A percentile compares a stretch with the other conserved stretches of the same genome.
These are phyloP conservation scores for Diaporthe citriasiana DNA, from an alignment of 2,329 filamentous ascomycete species.

Conservation along the genomic window DNA sequence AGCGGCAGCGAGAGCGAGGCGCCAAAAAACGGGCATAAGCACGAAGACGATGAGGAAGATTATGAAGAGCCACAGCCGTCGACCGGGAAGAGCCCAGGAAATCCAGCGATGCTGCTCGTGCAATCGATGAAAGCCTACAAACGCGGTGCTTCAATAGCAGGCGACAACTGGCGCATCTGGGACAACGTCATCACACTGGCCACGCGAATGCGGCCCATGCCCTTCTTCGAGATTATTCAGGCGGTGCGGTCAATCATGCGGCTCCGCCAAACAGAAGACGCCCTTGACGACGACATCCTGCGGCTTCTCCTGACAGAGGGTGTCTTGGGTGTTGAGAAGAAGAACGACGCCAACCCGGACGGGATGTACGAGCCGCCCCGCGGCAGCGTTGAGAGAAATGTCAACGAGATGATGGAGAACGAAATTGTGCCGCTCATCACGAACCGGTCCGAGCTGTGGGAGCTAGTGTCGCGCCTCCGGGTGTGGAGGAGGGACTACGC, in stretches of 20 bases:
- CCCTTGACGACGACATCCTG: slow-evolving; percentile 82
- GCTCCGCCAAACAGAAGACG: slow-evolving; percentile 82
- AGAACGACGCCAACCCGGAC: slow-evolving; percentile 50
- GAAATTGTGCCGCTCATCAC: slow-evolving; percentile 88
- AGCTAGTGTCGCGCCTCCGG: slow-evolving; percentile 78
- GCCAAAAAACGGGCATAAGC: slow-evolving; percentile 40
- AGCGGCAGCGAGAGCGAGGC: slow-evolving; percentile 42
- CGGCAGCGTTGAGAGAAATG: slow-evolving; percentile 72
- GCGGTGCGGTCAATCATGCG: slow-evolving; percentile 82
- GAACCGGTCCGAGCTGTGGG: slow-evolving; percentile 81
- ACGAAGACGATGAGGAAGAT: slow-evolving; percentile 50
- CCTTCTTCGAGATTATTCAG: slow-evolving; percentile 80
- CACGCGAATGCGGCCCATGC: slow-evolving; percentile 80
- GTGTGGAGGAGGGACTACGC: slow-evolving; percentile 79
- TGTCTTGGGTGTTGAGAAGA: slow-evolving; percentile 61
- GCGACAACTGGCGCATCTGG: slow-evolving; percentile 94
- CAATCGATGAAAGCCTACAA: slow-evolving; percentile 90
- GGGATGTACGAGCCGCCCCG: slow-evolving; percentile 60
- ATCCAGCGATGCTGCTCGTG: slow-evolving; percentile 73
- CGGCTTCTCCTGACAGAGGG: slow-evolving; percentile 79
- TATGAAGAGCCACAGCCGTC: slow-evolving; percentile 41
- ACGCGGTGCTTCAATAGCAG: slow-evolving; percentile 84
- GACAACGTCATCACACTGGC: slow-evolving; percentile 94
- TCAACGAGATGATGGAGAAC: slow-evolving; percentile 81
- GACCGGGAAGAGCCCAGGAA: slow-evolving; percentile 47